phyloP scores from a whole-genome alignment of 1,284 basidiomycete genomes.

The Irpex sp. region DNA sequence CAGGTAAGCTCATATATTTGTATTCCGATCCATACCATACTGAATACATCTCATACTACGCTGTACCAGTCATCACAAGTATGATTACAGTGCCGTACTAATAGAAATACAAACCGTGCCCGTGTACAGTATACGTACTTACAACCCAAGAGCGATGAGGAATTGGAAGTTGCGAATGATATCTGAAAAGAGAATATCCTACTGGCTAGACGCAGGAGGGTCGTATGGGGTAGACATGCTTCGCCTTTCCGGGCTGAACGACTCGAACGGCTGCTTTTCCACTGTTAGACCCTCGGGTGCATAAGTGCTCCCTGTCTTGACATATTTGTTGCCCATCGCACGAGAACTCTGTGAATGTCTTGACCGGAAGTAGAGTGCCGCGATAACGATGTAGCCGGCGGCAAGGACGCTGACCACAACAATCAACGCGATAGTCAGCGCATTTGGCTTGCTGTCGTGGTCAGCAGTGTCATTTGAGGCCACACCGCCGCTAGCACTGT shows the following conservation, averaged over 20 bases:
- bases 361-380: conserved; percentile 7
- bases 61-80: too few relatives aligned
- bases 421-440: conserved; percentile 14
- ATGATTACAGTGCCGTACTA: not conserved
- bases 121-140: too few relatives aligned
- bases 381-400: conserved; percentile 12
- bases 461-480: not conserved
- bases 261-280: conserved; percentile 10
- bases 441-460: conserved; percentile 9
- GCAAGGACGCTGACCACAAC: conserved; percentile 9
- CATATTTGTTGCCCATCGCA: conserved; percentile 9
- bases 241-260: not conserved
- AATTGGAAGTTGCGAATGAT: too few relatives aligned
- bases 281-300: conserved; percentile 10
- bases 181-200: not conserved
- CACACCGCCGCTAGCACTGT: conserved; percentile 1
- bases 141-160: too few relatives aligned
- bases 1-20: too few relatives aligned
- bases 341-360: conserved; percentile 4
- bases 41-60: too few relatives aligned
- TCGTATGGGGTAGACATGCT: conserved; percentile 7
- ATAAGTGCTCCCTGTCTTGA: conserved; percentile 12
- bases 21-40: too few relatives aligned
- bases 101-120: too few relatives aligned
- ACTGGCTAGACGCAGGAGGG: conserved; percentile 5